phyloP scores from a whole-genome alignment of 73 alveolate species.

The Diophrys appendiculata region DNA sequence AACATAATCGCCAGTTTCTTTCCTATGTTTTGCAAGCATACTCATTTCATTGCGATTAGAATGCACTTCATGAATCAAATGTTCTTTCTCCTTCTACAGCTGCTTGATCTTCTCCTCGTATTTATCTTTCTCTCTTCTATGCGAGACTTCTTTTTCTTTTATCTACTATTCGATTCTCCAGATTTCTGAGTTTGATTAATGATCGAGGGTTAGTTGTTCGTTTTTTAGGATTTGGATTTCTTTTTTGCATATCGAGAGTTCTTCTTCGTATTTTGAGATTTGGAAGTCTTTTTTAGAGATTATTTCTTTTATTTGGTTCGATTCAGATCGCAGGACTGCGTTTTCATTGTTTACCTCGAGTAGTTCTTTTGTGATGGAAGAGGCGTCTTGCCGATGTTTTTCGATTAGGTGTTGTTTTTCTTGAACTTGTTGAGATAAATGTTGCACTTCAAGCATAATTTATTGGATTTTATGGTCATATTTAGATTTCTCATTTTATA shows the following conservation, averaged over 20 bases:
- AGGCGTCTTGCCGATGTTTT: background rate
- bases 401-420: background rate
- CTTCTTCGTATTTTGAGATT: background rate
- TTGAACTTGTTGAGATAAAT: background rate
- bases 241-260: background rate
- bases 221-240: background rate
- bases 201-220: no score
- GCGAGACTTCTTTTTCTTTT: background rate
- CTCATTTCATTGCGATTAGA: background rate
- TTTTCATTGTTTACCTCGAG: background rate
- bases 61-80: background rate
- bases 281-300: background rate
- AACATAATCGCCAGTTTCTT: background rate
- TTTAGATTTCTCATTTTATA: background rate
- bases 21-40: background rate
- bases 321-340: background rate
- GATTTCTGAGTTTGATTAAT: no score
- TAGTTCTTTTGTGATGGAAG: background rate
- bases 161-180: background rate
- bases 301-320: background rate
- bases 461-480: slow-evolving; percentile 1
- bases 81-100: background rate
- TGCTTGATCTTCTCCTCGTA: background rate
- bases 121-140: background rate
- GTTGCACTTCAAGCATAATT: background rate